Evolutionary conservation across 257 asterid genomes (phyloP).

Genomic region (Craterostigma plantagineum): DNA sequence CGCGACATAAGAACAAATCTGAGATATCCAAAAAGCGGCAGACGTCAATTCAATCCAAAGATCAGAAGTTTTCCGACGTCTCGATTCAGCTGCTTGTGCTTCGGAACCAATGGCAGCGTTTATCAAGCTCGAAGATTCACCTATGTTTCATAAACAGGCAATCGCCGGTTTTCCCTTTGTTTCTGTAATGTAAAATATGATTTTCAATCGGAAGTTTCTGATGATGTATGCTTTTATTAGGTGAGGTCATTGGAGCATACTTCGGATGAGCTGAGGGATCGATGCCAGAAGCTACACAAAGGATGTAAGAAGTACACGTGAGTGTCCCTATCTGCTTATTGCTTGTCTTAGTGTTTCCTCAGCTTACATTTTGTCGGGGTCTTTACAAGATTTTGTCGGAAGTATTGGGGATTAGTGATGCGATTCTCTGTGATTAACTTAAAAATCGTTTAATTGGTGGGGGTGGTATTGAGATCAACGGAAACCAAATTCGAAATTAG

Average conservation of each 20-base stretch:
- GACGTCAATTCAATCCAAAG: no score
- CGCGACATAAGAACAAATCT: no score
- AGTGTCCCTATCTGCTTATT: constrained; percentile 13
- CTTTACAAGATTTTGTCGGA: neutral
- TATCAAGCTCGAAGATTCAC: constrained; percentile 86
- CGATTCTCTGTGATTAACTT: no score
- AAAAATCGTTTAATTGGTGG: no score
- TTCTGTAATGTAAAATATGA: neutral
- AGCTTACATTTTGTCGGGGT: neutral
- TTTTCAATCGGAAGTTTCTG: constrained; percentile 5
- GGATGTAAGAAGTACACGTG: constrained; percentile 83
- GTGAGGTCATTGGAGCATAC: constrained; percentile 73
- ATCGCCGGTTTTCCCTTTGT: neutral
- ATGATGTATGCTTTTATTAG: constrained; percentile 15
- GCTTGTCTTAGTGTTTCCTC: neutral
- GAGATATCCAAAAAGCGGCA: no score
- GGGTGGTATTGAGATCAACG: no score
- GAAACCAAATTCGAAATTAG: no score
- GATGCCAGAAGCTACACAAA: constrained; percentile 78
- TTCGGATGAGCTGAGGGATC: constrained; percentile 69
- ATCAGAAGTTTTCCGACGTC: constrained; percentile 6
- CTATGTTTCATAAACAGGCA: constrained; percentile 95
- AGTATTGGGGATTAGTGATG: no score
- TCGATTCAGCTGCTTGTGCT: constrained; percentile 4
- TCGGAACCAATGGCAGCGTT: constrained; percentile 44